Evolutionary conservation across 78 protist genomes (phyloP), one percentile per base, ranked within the genome.

Genomic region (Isochrysis galbana): DNA sequence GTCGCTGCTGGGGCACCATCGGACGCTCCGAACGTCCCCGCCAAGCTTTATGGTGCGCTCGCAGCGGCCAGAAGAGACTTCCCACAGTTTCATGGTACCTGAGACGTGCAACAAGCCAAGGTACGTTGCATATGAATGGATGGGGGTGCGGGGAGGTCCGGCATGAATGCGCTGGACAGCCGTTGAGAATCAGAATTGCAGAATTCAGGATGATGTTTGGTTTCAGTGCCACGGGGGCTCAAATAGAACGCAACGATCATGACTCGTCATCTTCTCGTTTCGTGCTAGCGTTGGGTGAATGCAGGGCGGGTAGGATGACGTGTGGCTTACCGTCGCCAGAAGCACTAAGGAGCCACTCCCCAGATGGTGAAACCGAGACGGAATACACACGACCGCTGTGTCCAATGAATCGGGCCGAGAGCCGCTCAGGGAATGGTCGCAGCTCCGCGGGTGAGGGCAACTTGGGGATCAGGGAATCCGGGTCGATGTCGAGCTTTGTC

Each of bases 361-460:
- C 99, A 36, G 94, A 91, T 32, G 99, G 98, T 26, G 74, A 34
- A 5, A 97, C 87, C 19, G 96, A 88, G 74, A 98, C 36, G 5
- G 95, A 25, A 41, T 97, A 89, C 10, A 98, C 98, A 38, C 88
- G 55, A 51, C 45, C 80, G 4, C 48, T 90, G 94, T 97, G 98
- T 36, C 97, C 98, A 29, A 0, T 61, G 91, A 48, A 96, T 5
- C 21, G 32, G 41, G 96, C 0, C 44, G 88, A 11, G 29, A 70
- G 87, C 14, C 38, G 51, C 3, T 97, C 94, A 14, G 99, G 99
- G 97, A 93, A 98, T 25, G 99, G 99, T 42, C 95, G 94, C 46
- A 98, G 97, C 34, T 98, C 98, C 61, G 94, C 92, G n/a, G 98
- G 98, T 36, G 94, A 74, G 54, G 99, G 99, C 41, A 98, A 94